Percentiles rank a stretch among this genome's conserved stretches.
phyloP scores from a whole-genome alignment of 2,329 filamentous ascomycete genomes.

The Fusarium incarnatum region DNA sequence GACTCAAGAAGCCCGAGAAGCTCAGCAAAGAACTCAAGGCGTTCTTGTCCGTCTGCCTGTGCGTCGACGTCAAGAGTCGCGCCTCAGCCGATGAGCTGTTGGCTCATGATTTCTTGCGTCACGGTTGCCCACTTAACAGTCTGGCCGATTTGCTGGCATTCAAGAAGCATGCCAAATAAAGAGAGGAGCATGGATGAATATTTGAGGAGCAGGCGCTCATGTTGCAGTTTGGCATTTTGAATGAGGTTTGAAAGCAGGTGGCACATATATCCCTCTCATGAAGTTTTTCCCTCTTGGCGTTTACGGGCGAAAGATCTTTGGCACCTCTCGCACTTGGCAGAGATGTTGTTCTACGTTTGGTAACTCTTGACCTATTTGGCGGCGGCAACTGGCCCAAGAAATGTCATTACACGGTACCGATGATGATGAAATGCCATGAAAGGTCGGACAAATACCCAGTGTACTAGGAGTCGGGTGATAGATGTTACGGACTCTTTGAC shows the following conservation, averaged over 20 bases:
- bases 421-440: slow-evolving; percentile 44
- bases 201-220: slow-evolving; percentile 35
- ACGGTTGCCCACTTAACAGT: slow-evolving; percentile 85
- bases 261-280: slow-evolving; percentile 47
- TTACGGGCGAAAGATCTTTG: slow-evolving; percentile 44
- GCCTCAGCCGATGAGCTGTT: slow-evolving; percentile 92
- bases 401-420: slow-evolving; percentile 29
- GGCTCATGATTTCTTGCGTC: slow-evolving; percentile 92
- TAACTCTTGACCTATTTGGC: slow-evolving; percentile 20
- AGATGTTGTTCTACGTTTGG: slow-evolving; percentile 15
- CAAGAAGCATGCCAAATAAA: slow-evolving; percentile 77
- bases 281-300: slow-evolving; percentile 46
- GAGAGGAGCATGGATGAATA: slow-evolving; percentile 31
- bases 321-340: slow-evolving; percentile 39
- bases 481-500: slow-evolving; percentile 19
- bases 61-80: slow-evolving; percentile 94
- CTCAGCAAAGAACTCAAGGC: slow-evolving; percentile 97
- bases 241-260: slow-evolving; percentile 42
- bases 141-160: slow-evolving; percentile 90
- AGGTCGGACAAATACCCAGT: slow-evolving; percentile 35
- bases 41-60: slow-evolving; percentile 95
- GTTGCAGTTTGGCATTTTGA: slow-evolving; percentile 41
- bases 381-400: slow-evolving; percentile 13
- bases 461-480: slow-evolving; percentile 25
- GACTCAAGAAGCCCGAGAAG: slow-evolving; percentile 98